A percentile compares a stretch with the other conserved stretches of the same genome.
Conservation (phyloP, 495 filamentous ascomycete genomes). For the Hyaloscypha finlandica region DNA sequence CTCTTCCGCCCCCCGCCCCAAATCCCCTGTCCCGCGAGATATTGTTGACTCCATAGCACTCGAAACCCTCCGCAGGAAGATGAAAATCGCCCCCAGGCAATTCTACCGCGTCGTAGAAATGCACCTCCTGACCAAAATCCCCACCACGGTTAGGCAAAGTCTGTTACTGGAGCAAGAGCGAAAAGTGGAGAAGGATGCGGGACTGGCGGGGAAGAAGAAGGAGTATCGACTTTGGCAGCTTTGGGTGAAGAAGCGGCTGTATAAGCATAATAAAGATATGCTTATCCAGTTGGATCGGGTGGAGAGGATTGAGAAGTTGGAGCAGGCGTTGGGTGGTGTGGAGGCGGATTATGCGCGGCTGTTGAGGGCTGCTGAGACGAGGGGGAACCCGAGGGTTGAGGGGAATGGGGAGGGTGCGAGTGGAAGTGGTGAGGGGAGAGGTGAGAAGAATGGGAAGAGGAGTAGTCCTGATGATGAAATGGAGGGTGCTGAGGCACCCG, state of each 20-base stretch:
- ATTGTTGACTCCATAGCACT: conserved; percentile 64
- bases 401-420: not conserved
- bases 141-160: conserved; percentile 57
- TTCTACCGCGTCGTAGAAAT: conserved; percentile 87
- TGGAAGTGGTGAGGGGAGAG: not conserved
- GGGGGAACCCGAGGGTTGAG: conserved; percentile 7
- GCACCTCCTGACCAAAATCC: conserved; percentile 77
- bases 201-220: conserved; percentile 53
- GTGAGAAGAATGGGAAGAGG: conserved; percentile 26
- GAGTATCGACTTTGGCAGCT: conserved; percentile 81
- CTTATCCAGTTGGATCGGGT: conserved; percentile 75
- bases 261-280: conserved; percentile 72
- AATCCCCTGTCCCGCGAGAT: conserved; percentile 57
- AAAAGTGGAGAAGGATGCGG: conserved; percentile 20
- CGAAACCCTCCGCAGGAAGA: conserved; percentile 59
- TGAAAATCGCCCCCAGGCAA: conserved; percentile 85
- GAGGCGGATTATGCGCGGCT: conserved; percentile 79
- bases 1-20: conserved; percentile 35
- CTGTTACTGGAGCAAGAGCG: conserved; percentile 37
- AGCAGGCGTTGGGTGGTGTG: conserved; percentile 74
- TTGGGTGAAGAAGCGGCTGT: conserved; percentile 79
- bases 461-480: conserved; percentile 22
- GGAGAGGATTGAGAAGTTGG: conserved; percentile 80
- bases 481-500: conserved; percentile 19
- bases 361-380: conserved; percentile 39